Evolutionary conservation across 805 yeast genomes (phyloP), one percentile per base, ranked within the genome.

Genomic region (Yarrowia sp.): DNA sequence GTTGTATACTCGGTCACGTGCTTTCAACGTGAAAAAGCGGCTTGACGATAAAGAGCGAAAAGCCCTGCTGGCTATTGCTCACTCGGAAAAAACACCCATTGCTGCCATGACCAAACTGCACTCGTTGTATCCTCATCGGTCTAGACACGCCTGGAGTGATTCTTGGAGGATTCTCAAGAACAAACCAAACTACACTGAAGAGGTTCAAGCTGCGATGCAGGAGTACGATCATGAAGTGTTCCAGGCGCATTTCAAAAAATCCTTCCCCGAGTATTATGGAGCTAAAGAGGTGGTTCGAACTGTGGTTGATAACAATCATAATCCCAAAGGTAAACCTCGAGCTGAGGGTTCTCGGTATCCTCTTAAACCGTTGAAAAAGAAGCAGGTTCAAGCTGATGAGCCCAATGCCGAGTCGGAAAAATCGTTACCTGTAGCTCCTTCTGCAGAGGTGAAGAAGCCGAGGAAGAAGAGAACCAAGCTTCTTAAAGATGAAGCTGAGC

Each of bases 271-370:
- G 28, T 58, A 58, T 14, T 58, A 58, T 14, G 64, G 64, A 2
- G 64, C 64, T 33, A 58, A 58, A 35, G 50, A 43, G 36, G 64
- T 58, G 42, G 48, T 58, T 47, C 50, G 64, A 43, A 58, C 64
- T 13, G 51, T 58, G 5, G 64, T 58, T 3, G 64, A 58, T 22
- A 58, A 58, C 43, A 58, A 58, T 18, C 64, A 58, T 22, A 58
- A 58, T 18, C 64, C 64, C 14, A 43, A 36, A 22, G 64, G 64
- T 3, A 58, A 58, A 22, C 64, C 64, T 22, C 31, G 43, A n/a
- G 32, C 51, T 6, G 64, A 58, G n/a, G 64, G 64, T 0, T 58
- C 64, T 3, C 41, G 64, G 33, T 58, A 58, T 18, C 64, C 64
- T 7, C 50, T 32, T 6, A 58, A 58, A n/a, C 64, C 64, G 33